Percentiles rank a stretch among this genome's conserved stretches.
Conservation (phyloP, 768 basidiomycete genomes). For the Amyloporia xantha region DNA sequence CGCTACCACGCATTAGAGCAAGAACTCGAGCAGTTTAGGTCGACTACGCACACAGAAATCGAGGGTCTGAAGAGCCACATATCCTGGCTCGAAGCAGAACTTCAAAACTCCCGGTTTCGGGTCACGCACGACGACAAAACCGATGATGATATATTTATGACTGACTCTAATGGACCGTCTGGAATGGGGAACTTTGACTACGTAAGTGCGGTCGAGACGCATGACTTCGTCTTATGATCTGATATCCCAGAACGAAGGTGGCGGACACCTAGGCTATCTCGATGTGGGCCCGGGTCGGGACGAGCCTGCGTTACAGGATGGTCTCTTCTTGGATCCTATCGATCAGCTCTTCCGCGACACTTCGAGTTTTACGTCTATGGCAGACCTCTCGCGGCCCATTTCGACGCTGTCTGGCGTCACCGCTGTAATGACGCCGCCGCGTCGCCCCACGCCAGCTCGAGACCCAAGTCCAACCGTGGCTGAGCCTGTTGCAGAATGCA, state of each 20-base stretch:
- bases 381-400: neutral
- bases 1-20: neutral
- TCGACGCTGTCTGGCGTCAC: neutral
- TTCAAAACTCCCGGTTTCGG: neutral
- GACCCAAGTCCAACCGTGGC: neutral
- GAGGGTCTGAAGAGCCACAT: neutral
- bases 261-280: neutral
- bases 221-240: neutral
- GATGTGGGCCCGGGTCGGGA: neutral
- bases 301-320: neutral
- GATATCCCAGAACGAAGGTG: neutral
- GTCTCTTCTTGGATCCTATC: neutral
- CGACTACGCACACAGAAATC: neutral
- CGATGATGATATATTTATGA: neutral
- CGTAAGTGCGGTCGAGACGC: neutral
- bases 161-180: neutral
- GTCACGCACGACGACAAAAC: neutral
- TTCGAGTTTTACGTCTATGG: neutral
- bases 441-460: neutral
- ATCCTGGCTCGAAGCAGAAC: neutral
- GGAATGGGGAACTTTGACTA: neutral
- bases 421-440: neutral
- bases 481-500: neutral
- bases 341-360: neutral
- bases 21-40: neutral